phyloP scores from a whole-genome alignment of 2,329 filamentous ascomycete genomes.

The Hymenoscyphus albidus region DNA sequence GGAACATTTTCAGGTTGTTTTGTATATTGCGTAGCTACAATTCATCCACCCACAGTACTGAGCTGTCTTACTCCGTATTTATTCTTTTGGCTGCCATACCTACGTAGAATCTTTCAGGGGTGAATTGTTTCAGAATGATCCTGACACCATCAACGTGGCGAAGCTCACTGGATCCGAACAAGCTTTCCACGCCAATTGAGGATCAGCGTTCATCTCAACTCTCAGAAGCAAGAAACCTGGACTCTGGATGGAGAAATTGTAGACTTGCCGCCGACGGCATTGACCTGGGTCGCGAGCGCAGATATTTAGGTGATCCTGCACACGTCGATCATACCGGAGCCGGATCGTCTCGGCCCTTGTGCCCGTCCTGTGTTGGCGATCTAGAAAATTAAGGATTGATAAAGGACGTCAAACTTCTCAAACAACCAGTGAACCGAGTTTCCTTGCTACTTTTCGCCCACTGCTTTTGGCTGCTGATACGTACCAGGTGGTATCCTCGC shows the following conservation, averaged over 20 bases:
- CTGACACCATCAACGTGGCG: background rate
- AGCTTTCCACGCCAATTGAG: constrained; percentile 4
- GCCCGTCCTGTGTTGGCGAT: background rate
- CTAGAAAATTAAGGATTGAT: constrained; percentile 11
- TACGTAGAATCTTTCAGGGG: background rate
- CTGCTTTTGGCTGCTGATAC: background rate
- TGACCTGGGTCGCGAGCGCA: background rate
- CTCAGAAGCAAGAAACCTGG: background rate
- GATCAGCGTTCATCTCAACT: constrained; percentile 9
- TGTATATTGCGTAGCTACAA: background rate
- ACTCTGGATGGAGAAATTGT: background rate
- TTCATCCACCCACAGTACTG: background rate
- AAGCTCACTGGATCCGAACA: constrained; percentile 1
- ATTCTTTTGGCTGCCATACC: too few species aligned
- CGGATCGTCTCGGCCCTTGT: constrained; percentile 4
- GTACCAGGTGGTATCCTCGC: background rate
- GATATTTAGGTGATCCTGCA: background rate
- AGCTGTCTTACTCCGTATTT: too few species aligned
- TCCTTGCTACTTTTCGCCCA: background rate
- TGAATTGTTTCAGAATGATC: background rate
- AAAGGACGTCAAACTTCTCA: background rate
- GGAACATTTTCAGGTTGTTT: background rate
- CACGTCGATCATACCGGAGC: constrained; percentile 14
- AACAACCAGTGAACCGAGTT: background rate
- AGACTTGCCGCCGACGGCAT: background rate